Evolutionary conservation across 805 yeast species (phyloP).

Genomic region (Yarrowia sp.): DNA sequence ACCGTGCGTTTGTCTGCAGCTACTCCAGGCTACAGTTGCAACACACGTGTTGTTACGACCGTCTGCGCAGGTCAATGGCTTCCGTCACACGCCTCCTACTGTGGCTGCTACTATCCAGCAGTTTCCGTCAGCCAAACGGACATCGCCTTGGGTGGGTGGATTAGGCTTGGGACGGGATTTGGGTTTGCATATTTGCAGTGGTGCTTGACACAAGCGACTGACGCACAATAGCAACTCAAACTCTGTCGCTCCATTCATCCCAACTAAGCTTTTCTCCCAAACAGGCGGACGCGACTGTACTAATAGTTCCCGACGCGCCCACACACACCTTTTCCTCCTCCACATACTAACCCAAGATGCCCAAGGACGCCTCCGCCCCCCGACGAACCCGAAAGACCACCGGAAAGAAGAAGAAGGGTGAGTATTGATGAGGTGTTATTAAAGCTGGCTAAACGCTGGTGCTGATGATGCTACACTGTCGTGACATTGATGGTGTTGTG

Average conservation of each 20-base stretch:
- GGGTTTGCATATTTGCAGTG: conserved; percentile 36
- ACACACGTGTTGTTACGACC: too few relatives aligned
- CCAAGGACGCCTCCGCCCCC: conserved; percentile 45
- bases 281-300: conserved; percentile 31
- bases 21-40: too few relatives aligned
- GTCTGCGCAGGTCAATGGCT: too few relatives aligned
- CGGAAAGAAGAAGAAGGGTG: conserved; percentile 44
- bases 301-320: conserved; percentile 35
- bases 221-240: conserved; percentile 34
- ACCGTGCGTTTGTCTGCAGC: too few relatives aligned
- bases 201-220: conserved; percentile 30
- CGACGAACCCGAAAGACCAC: conserved; percentile 42
- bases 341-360: conserved; percentile 43
- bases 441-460: too few relatives aligned
- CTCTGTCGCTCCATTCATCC: conserved; percentile 34
- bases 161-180: conserved; percentile 19
- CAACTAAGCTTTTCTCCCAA: conserved; percentile 29
- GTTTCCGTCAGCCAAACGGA: neutral
- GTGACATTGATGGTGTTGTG: neutral
- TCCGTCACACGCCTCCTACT: too few relatives aligned
- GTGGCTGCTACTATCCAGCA: too few relatives aligned
- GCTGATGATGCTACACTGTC: neutral
- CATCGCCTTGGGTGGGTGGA: conserved; percentile 5
- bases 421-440: neutral
- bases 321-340: conserved; percentile 12